Evolutionary conservation across 495 filamentous ascomycete species (phyloP).

Genomic region (Trichoderma parareesei): DNA sequence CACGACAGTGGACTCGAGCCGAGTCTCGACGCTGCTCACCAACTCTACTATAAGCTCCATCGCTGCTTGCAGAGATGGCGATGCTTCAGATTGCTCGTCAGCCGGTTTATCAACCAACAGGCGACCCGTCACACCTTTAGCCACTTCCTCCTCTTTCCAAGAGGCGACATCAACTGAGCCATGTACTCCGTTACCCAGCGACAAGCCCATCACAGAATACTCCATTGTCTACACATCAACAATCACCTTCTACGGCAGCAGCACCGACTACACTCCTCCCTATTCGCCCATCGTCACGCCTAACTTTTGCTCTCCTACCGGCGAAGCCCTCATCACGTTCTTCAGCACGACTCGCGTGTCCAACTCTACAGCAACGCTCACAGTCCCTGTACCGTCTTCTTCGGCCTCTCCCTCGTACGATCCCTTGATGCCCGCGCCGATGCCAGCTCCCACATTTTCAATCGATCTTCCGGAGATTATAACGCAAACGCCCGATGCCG

Average conservation of each 20-base stretch:
- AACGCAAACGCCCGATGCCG: not conserved
- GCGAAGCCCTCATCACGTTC: not conserved
- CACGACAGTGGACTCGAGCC: not conserved
- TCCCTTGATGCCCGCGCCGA: not conserved
- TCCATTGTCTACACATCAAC: constrained; percentile 37
- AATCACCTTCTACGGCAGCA: constrained; percentile 35
- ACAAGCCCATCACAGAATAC: constrained; percentile 19
- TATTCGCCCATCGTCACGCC: constrained; percentile 32
- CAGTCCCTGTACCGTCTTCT: not conserved
- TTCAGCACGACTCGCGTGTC: not conserved
- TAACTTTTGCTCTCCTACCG: not conserved
- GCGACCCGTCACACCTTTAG: not conserved
- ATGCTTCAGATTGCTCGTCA: not conserved
- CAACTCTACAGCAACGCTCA: not conserved
- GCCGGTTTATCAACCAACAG: not conserved
- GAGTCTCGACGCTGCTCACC: not conserved
- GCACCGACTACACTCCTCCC: constrained; percentile 33
- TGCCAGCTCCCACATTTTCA: not conserved
- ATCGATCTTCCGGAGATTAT: not conserved
- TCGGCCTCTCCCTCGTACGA: not conserved
- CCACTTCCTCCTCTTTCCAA: not conserved
- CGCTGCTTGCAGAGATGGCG: not conserved
- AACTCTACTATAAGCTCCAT: not conserved
- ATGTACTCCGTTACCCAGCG: constrained; percentile 1
- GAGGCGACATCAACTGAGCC: constrained; percentile 10